Base-by-base conservation (phyloP, 2,329 filamentous ascomycete species). In the Beauveria pseudobassiana region DNA sequence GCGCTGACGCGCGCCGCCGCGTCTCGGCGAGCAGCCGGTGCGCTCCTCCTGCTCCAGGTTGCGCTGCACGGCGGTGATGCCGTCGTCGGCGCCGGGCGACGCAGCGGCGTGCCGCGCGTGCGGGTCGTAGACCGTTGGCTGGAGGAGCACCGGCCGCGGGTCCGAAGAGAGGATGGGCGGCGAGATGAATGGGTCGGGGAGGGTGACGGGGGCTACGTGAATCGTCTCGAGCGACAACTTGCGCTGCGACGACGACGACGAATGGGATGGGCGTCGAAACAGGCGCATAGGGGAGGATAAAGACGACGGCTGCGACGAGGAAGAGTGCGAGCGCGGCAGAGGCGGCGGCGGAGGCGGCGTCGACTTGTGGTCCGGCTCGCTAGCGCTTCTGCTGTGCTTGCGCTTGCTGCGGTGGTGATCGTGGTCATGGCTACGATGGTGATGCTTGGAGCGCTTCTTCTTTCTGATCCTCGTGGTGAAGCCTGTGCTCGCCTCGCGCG, bases 71-170 rank as follows among this genome's bases (percentile, higher is more conserved):
- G 82, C 76, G 16, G 81, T 80, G 63, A 87, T 81, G 55, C 79
- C 78, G 62, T 77, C 76, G 64, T 80, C 75, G 16, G 64, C 50
- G 22, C 58, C 62, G 28, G 68, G 8, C 30, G 51, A 16, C 18
- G 16, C 66, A 66, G 1, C 61, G 60, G 26, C 61, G 58, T 63
- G 28, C 65, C 24, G 14, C 49, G 28, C 49, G 28, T 65, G 43
- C 3, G 83, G 81, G 65, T 84, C 76, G 69, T 86, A 87, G 40
- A 82, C 79, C 14, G 80, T 80, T 2, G 84, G 82, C 67, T 83
- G 82, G 9, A 87, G 76, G 5, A 87, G 76, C 28, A 82, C 76
- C 1, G 81, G 81, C 62, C 79, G 77, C 10, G 80, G 78, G 28
- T 77, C 74, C n/a, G 75, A 71, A 59, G 74, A 69, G 49, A 82